These are phyloP conservation scores for Syncephalastrum sp. DNA, from an alignment of 371 early-diverging fungal species.

Conservation along the genomic window DNA sequence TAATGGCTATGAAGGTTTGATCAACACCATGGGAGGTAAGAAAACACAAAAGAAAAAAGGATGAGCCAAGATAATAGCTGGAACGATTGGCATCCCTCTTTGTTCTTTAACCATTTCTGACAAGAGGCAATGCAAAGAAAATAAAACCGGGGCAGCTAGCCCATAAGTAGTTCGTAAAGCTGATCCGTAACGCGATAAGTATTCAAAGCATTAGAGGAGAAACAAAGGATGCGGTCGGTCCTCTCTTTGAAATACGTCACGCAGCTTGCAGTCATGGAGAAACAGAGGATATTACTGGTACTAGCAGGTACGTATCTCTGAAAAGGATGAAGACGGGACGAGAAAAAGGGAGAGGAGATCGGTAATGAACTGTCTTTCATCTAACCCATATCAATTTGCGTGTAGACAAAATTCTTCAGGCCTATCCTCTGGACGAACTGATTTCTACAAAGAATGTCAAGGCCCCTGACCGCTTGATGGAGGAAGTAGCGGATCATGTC, in stretches of 20 bases:
- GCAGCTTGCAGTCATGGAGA: conserved; percentile 24
- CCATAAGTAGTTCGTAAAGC: too few species aligned
- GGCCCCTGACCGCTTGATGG: conserved; percentile 21
- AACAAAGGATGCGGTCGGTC: conserved; percentile 7
- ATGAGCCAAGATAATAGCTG: too few species aligned
- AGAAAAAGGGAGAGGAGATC: background rate
- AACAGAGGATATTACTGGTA: conserved; percentile 21
- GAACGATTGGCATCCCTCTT: too few species aligned
- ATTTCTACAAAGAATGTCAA: conserved; percentile 25
- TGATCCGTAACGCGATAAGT: too few species aligned
- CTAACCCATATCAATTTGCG: background rate
- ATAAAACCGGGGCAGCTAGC: too few species aligned
- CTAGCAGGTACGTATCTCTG: conserved; percentile 17
- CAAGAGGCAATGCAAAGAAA: too few species aligned
- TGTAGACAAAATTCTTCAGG: conserved; percentile 52
- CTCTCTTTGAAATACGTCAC: conserved; percentile 16
- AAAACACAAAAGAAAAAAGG: too few species aligned
- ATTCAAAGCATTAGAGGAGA: conserved; percentile 10
- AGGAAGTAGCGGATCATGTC: conserved; percentile 50
- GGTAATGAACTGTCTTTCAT: too few species aligned
- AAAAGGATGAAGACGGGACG: background rate
- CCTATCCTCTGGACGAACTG: conserved; percentile 48
- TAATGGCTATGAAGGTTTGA: too few species aligned
- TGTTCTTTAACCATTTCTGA: too few species aligned
- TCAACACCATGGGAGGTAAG: too few species aligned